Evolutionary conservation across 2,329 filamentous ascomycete species (phyloP).

Genomic region (Bipolaris oryzae): DNA sequence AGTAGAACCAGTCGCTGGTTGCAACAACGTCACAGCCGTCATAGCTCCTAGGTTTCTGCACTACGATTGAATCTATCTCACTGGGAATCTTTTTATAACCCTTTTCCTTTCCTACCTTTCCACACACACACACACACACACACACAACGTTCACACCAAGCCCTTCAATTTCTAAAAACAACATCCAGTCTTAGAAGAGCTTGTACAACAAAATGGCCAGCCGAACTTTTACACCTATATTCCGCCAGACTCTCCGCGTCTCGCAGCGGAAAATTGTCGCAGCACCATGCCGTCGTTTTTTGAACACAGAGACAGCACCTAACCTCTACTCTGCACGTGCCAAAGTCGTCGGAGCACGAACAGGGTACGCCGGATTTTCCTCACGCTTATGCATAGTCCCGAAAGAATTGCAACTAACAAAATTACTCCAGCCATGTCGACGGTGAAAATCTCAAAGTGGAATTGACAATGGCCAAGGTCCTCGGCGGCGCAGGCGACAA

Average conservation of each 20-base stretch:
- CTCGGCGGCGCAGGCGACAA: slow-evolving; percentile 51
- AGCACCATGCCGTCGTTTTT: slow-evolving; percentile 31
- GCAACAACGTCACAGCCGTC: slow-evolving; percentile 5
- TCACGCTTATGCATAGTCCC: no score
- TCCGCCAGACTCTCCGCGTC: slow-evolving; percentile 20
- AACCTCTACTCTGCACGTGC: slow-evolving; percentile 49
- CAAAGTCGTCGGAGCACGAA: slow-evolving; percentile 49
- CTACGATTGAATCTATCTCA: background rate
- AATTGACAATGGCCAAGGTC: slow-evolving; percentile 53
- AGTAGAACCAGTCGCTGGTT: background rate
- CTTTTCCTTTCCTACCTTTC: background rate
- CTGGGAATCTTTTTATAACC: no score
- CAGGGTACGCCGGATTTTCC: slow-evolving; percentile 23
- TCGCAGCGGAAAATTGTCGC: slow-evolving; percentile 7
- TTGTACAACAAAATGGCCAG: slow-evolving; percentile 19
- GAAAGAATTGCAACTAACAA: background rate
- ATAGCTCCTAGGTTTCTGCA: background rate
- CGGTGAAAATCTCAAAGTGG: slow-evolving; percentile 45
- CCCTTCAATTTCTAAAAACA: background rate
- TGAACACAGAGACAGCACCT: slow-evolving; percentile 51
- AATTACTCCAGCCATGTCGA: slow-evolving; percentile 33
- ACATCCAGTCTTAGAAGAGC: no score
- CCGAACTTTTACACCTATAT: slow-evolving; percentile 17
- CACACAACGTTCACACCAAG: no score
- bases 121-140: no score